A percentile compares a stretch with the other conserved stretches of the same genome.
These are phyloP conservation scores for Sphagnum tenellum DNA, from an alignment of 225 moss, liverwort and hornwort species.

Conservation along the genomic window DNA sequence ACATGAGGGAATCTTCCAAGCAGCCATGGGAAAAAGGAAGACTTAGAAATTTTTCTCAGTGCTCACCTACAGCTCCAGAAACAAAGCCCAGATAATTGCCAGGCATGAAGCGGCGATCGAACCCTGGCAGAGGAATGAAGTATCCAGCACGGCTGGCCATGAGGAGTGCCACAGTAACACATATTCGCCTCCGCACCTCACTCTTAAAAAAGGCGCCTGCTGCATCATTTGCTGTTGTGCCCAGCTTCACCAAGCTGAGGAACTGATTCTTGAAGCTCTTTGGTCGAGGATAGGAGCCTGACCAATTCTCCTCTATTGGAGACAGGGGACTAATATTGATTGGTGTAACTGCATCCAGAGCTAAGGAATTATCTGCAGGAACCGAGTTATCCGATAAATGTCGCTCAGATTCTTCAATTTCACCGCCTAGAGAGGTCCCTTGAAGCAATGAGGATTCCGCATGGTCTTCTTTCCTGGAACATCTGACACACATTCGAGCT, in stretches of 20 bases:
- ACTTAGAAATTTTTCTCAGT: background rate
- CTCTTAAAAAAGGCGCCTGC: constrained; percentile 88
- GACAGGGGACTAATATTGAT: too few species aligned
- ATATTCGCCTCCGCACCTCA: constrained; percentile 84
- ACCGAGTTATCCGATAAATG: too few species aligned
- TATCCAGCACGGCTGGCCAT: constrained; percentile 98
- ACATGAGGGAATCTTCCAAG: too few species aligned
- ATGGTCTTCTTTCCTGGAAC: too few species aligned
- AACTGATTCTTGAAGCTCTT: constrained; percentile 58
- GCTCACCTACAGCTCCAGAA: constrained; percentile 89
- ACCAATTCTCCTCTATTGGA: constrained; percentile 6
- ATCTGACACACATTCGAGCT: too few species aligned
- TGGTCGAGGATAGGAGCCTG: constrained; percentile 3
- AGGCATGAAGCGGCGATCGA: constrained; percentile 94
- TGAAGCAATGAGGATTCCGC: too few species aligned
- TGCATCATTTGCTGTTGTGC: constrained; percentile 68
- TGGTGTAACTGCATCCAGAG: too few species aligned
- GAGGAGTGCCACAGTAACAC: constrained; percentile 80
- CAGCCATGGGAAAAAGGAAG: too few species aligned
- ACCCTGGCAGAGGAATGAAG: constrained; percentile 90
- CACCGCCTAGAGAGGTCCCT: too few species aligned
- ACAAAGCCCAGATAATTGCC: constrained; percentile 69
- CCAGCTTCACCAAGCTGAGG: constrained; percentile 65
- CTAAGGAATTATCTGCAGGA: too few species aligned
- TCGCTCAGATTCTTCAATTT: too few species aligned